Percentiles rank a stretch among this genome's conserved stretches.
Evolutionary conservation across 805 yeast genomes (phyloP).

Genomic region (Suhomyces canberraensis): DNA sequence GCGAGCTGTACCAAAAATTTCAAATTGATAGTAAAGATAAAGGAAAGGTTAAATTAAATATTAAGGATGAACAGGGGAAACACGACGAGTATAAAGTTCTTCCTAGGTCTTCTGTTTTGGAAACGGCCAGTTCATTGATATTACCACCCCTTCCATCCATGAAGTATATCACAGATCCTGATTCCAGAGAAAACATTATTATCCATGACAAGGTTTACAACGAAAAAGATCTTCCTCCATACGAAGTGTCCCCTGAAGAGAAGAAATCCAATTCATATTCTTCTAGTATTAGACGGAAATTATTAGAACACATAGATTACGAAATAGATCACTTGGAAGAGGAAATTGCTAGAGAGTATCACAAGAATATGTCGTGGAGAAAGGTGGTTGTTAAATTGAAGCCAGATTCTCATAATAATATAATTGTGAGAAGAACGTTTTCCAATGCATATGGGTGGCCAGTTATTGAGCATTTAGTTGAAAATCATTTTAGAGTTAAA

Average conservation of each 20-base stretch:
- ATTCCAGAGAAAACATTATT: constrained; percentile 58
- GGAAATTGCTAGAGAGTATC: constrained; percentile 85
- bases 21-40: constrained; percentile 16
- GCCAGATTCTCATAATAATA: constrained; percentile 95
- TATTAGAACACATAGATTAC: constrained; percentile 24
- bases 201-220: constrained; percentile 78
- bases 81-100: constrained; percentile 23
- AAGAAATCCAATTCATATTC: constrained; percentile 3
- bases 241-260: background rate
- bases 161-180: constrained; percentile 67
- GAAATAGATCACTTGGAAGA: constrained; percentile 60
- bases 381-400: constrained; percentile 80
- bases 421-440: constrained; percentile 81
- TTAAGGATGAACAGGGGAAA: constrained; percentile 6
- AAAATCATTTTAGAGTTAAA: constrained; percentile 51
- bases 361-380: constrained; percentile 79
- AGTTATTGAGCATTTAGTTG: constrained; percentile 77
- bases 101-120: constrained; percentile 73
- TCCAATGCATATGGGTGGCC: constrained; percentile 96
- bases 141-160: constrained; percentile 77
- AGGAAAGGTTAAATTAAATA: too few species aligned
- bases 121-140: constrained; percentile 73
- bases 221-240: constrained; percentile 58
- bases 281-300: constrained; percentile 15
- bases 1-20: constrained; percentile 12